Evolutionary conservation across 306 rosid genomes (phyloP).

Genomic region (Arachis hypogaea): DNA sequence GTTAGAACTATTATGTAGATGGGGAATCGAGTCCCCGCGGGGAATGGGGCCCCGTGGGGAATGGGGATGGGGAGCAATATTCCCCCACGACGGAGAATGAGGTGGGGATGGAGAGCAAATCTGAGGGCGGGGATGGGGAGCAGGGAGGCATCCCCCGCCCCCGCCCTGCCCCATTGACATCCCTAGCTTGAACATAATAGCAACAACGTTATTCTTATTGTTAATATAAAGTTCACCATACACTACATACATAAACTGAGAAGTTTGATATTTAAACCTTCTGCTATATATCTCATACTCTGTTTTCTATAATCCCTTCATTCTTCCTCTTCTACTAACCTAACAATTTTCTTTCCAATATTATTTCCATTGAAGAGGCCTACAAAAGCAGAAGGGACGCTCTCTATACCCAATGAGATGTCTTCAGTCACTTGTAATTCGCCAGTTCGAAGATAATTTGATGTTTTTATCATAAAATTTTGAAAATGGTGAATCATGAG

Average conservation of each 20-base stretch:
- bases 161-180: too few species aligned
- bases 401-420: slow-evolving; percentile 52
- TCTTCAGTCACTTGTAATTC: slow-evolving; percentile 51
- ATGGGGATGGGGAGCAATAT: too few species aligned
- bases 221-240: neutral
- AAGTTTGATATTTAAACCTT: too few species aligned
- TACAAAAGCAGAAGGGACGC: slow-evolving; percentile 55
- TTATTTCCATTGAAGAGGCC: slow-evolving; percentile 61
- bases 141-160: too few species aligned
- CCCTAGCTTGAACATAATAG: neutral
- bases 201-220: too few species aligned
- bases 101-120: too few species aligned
- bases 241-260: neutral
- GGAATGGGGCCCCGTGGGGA: too few species aligned
- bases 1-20: too few species aligned
- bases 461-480: slow-evolving; percentile 45
- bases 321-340: neutral
- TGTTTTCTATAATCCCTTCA: neutral
- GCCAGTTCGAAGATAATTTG: slow-evolving; percentile 48
- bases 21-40: too few species aligned
- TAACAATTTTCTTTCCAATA: slow-evolving; percentile 60
- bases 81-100: too few species aligned
- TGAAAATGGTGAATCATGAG: slow-evolving; percentile 22
- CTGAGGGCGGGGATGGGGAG: too few species aligned
- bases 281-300: too few species aligned